A percentile compares a stretch with the other conserved stretches of the same genome.
These are phyloP conservation scores for Manihot esculenta DNA, from an alignment of 441 rosid genomes.

Conservation along the genomic window DNA sequence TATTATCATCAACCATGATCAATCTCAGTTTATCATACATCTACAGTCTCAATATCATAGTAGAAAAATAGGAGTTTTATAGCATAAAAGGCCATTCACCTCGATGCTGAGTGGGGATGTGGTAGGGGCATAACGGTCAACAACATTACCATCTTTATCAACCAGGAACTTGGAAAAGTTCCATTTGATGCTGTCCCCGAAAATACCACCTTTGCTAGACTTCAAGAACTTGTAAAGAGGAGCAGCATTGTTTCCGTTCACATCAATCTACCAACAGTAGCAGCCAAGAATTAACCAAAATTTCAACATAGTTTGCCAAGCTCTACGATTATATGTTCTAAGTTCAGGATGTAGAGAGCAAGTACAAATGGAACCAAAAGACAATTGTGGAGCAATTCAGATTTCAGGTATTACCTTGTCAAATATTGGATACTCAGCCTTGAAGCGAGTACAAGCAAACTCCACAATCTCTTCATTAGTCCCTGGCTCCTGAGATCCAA, in stretches of 20 bases:
- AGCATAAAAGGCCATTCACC: constrained; percentile 33
- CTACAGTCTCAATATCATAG: neutral
- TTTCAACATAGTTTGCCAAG: neutral
- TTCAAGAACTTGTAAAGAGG: constrained; percentile 87
- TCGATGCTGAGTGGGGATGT: constrained; percentile 80
- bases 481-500: constrained; percentile 89
- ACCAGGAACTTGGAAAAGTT: constrained; percentile 89
- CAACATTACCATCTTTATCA: constrained; percentile 73
- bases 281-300: neutral
- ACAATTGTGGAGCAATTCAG: neutral
- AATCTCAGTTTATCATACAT: neutral
- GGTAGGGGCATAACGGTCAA: constrained; percentile 79
- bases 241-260: constrained; percentile 72
- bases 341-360: no score
- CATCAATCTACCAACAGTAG: constrained; percentile 54
- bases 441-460: constrained; percentile 70
- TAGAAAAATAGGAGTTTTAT: neutral
- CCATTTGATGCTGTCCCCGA: constrained; percentile 88
- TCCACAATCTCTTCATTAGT: constrained; percentile 69
- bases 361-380: neutral
- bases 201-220: constrained; percentile 72
- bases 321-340: neutral
- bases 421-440: constrained; percentile 92
- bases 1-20: neutral
- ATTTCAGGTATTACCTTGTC: constrained; percentile 49